A percentile compares a stretch with the other conserved stretches of the same genome.
These are phyloP conservation scores for Pythium chondricola DNA, from an alignment of 352 stramenopile species.

Conservation along the genomic window DNA sequence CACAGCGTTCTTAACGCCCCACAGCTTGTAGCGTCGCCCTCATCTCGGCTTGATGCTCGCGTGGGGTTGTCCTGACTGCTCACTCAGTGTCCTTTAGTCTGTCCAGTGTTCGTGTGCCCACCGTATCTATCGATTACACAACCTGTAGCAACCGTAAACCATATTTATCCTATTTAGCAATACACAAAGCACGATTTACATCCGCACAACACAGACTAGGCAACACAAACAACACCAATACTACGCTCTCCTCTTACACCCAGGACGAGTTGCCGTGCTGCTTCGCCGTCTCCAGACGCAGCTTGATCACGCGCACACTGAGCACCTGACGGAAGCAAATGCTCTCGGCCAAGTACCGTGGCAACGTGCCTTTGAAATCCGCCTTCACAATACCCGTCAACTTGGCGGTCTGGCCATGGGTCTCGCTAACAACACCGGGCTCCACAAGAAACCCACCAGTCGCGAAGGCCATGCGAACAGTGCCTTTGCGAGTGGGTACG, in stretches of 20 bases:
- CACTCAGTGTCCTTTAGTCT: background rate
- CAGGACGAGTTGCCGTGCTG: constrained; percentile 22
- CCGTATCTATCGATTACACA: background rate
- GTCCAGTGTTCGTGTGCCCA: background rate
- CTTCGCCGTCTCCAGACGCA: constrained; percentile 32
- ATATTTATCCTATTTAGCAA: constrained; percentile 5
- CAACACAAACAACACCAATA: background rate
- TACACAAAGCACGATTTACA: no score
- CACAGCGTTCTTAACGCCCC: no score
- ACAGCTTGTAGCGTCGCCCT: constrained; percentile 27
- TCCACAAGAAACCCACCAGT: constrained; percentile 69
- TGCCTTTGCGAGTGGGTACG: constrained; percentile 59
- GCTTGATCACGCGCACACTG: constrained; percentile 46
- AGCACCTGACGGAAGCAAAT: constrained; percentile 74
- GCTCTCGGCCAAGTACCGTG: constrained; percentile 61
- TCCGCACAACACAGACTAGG: no score
- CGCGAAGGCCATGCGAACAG: constrained; percentile 67
- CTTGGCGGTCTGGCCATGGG: constrained; percentile 5
- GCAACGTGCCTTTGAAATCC: constrained; percentile 38
- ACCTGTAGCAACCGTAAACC: background rate
- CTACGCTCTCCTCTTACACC: constrained; percentile 7
- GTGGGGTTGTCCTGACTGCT: background rate
- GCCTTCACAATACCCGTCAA: constrained; percentile 24
- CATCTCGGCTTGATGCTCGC: constrained; percentile 35
- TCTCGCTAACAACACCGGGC: constrained; percentile 24